A percentile compares a stretch with the other conserved stretches of the same genome.
phyloP scores from a whole-genome alignment of 768 basidiomycete species.

The Antrodiella citrinella region DNA sequence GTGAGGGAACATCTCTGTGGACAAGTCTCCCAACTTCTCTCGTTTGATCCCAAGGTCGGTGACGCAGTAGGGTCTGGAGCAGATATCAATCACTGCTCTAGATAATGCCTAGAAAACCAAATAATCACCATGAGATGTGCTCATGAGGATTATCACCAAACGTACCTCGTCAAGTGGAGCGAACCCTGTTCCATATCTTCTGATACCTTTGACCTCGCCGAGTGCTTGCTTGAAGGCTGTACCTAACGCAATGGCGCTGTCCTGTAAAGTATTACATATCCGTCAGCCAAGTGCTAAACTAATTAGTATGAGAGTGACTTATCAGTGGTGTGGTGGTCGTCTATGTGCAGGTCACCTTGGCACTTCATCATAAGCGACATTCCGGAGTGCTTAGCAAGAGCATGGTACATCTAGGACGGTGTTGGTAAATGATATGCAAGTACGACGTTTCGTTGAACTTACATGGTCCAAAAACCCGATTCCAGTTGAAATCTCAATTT shows the following conservation, averaged over 20 bases:
- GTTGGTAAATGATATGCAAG: neutral
- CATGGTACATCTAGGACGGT: slow-evolving; percentile 84
- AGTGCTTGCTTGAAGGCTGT: slow-evolving; percentile 91
- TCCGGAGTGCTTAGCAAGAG: slow-evolving; percentile 93
- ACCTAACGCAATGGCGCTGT: slow-evolving; percentile 80
- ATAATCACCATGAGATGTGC: neutral
- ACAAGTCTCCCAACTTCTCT: slow-evolving; percentile 91
- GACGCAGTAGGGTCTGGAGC: slow-evolving; percentile 93
- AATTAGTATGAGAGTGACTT: slow-evolving; percentile 33
- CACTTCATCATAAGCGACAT: slow-evolving; percentile 89
- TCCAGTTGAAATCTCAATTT: slow-evolving; percentile 83
- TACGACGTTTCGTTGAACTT: slow-evolving; percentile 24
- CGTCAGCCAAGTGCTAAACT: slow-evolving; percentile 12
- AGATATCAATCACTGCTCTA: slow-evolving; percentile 95
- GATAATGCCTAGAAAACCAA: slow-evolving; percentile 66
- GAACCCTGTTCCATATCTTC: slow-evolving; percentile 92
- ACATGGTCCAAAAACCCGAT: slow-evolving; percentile 99
- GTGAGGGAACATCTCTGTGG: slow-evolving; percentile 97
- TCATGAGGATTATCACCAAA: neutral
- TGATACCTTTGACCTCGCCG: slow-evolving; percentile 91
- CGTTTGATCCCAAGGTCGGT: slow-evolving; percentile 81
- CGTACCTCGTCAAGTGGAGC: slow-evolving; percentile 94
- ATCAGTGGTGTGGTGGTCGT: slow-evolving; percentile 99
- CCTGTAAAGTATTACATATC: slow-evolving; percentile 50
- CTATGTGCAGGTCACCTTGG: slow-evolving; percentile 93